A percentile compares a stretch with the other conserved stretches of the same genome.
These are phyloP conservation scores for Climacium dendroides DNA, from an alignment of 225 moss, liverwort and hornwort species.

Conservation along the genomic window DNA sequence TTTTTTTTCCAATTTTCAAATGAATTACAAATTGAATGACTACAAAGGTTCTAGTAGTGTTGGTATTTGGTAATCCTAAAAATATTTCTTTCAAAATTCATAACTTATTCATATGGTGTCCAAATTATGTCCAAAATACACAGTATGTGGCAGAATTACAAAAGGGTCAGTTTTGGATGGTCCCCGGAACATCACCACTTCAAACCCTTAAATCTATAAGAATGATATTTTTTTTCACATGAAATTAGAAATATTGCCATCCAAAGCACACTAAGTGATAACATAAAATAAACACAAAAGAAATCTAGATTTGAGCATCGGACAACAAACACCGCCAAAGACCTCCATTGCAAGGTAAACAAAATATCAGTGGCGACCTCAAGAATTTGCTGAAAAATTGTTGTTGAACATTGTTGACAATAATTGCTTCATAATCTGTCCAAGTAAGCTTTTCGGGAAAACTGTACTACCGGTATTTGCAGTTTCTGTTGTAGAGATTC, in stretches of 20 bases:
- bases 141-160: fast-evolving
- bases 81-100: not conserved
- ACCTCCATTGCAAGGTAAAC: not conserved
- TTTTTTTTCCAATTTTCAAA: not conserved
- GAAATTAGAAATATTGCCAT: not conserved
- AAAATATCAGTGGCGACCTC: not conserved
- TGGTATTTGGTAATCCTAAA: not conserved
- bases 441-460: not conserved
- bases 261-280: not conserved
- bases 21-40: not conserved
- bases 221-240: not conserved
- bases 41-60: not conserved
- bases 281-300: not conserved
- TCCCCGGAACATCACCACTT: not conserved
- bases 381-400: not conserved
- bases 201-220: not conserved
- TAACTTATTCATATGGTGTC: not conserved
- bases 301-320: not conserved
- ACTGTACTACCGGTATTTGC: not conserved
- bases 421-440: not conserved
- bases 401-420: not conserved
- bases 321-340: not conserved
- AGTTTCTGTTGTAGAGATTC: not conserved
- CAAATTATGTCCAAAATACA: not conserved
- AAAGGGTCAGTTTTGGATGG: fast-evolving